phyloP scores from a whole-genome alignment of 192 early-diverging fungal genomes.

The Globomyces pollinis-pini region DNA sequence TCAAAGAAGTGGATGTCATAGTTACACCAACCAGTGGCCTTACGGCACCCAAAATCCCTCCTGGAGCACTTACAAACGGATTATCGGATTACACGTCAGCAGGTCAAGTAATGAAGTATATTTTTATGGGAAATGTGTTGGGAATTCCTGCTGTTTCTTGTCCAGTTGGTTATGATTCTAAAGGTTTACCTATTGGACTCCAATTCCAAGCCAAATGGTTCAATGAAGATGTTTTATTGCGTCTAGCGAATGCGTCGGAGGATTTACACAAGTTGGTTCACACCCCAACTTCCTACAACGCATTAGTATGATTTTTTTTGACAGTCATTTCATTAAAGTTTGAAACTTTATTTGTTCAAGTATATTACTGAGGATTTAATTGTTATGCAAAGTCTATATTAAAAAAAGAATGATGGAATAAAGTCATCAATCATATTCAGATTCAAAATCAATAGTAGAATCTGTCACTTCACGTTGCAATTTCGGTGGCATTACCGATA shows the following conservation, averaged over 20 bases:
- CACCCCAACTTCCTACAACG: too few relatives aligned
- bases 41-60: conserved; percentile 43
- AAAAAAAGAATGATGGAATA: background rate
- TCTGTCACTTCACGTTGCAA: background rate
- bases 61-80: conserved; percentile 34
- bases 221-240: conserved; percentile 53
- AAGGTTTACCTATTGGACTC: conserved; percentile 53
- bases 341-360: too few relatives aligned
- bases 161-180: conserved; percentile 46
- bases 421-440: conserved; percentile 7
- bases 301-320: too few relatives aligned
- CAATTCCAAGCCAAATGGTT: conserved; percentile 65
- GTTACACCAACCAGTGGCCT: conserved; percentile 54
- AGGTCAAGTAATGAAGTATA: conserved; percentile 49
- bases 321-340: too few relatives aligned
- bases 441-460: background rate
- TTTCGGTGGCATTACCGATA: conserved; percentile 5
- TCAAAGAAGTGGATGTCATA: conserved; percentile 52
- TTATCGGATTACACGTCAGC: conserved; percentile 44
- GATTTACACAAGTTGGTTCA: too few relatives aligned
- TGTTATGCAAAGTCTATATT: too few relatives aligned
- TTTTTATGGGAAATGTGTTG: conserved; percentile 53
- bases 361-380: too few relatives aligned
- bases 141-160: conserved; percentile 58
- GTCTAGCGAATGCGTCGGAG: conserved; percentile 52